Percentiles rank a stretch among this genome's conserved stretches.
Evolutionary conservation across 257 asterid genomes (phyloP).

Genomic region (Gentiana macrophylla): DNA sequence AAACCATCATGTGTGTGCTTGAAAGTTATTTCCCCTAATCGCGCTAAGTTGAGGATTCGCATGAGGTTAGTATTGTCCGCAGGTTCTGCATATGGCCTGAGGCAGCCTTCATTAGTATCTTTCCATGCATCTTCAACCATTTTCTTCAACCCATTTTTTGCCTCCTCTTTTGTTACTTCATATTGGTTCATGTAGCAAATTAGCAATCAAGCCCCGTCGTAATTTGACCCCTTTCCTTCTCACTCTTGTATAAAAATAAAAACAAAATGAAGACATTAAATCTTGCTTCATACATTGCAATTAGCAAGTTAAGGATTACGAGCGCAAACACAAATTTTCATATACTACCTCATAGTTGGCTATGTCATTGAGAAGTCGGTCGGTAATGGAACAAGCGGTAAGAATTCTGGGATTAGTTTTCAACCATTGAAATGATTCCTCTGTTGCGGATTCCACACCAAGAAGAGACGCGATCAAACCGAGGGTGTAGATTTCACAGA

Average conservation of each 20-base stretch:
- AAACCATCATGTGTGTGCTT: slow-evolving; percentile 35
- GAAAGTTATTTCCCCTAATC: slow-evolving; percentile 35
- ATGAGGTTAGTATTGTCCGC: slow-evolving; percentile 9
- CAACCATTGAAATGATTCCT: slow-evolving; percentile 11
- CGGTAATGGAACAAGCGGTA: slow-evolving; percentile 1
- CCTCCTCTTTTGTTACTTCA: slow-evolving; percentile 24
- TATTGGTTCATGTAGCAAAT: too few species aligned
- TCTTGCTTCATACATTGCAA: too few species aligned
- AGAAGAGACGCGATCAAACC: slow-evolving; percentile 27
- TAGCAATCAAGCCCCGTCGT: slow-evolving; percentile 43
- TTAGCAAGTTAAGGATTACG: background rate
- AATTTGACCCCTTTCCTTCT: slow-evolving; percentile 39
- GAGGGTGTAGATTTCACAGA: slow-evolving; percentile 5
- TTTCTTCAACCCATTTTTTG: too few species aligned
- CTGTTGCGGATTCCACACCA: slow-evolving; percentile 14
- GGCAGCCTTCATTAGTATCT: too few species aligned
- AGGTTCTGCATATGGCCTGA: slow-evolving; percentile 13
- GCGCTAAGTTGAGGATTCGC: slow-evolving; percentile 20
- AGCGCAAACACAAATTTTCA: background rate
- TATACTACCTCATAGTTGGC: background rate
- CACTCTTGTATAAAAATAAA: slow-evolving; percentile 17
- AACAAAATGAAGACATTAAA: too few species aligned
- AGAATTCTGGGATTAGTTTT: slow-evolving; percentile 5
- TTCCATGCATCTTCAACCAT: too few species aligned
- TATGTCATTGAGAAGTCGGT: slow-evolving; percentile 2